Base-by-base conservation (phyloP, 2,329 filamentous ascomycete species). In the Sarocladiaceae sp. region DNA sequence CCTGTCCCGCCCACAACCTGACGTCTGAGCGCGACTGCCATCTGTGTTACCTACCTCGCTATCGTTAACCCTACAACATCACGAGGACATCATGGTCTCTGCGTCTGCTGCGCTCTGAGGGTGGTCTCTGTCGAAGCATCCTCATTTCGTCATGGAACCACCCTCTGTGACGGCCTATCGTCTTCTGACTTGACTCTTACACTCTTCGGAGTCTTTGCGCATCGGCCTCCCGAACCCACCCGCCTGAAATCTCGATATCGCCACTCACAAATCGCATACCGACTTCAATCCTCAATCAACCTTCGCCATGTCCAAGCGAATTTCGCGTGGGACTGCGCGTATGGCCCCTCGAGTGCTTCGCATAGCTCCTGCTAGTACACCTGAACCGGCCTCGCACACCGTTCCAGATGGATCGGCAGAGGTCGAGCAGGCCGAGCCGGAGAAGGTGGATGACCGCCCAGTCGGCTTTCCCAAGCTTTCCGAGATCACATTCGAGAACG, bases 101-200 rank as follows among this genome's bases (percentile, higher is more conserved):
- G 60, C 63, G 61, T 60, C 58, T 64, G 66, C 66, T 72, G 66
- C 66, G 49, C 70, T 70, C 52, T 78, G 69, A 74, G 71, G 72
- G 72, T 76, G 71, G 73, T 63, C 59, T 58, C 66, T 50, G 51
- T 53, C 44, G 45, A 47, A 59, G 43, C 46, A 41, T 45, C 48
- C 63, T 61, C 59, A 58, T 55, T 64, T 69, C 65, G 65, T 67
- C 61, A 78, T 78, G 76, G 74, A 67, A 72, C 70, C 72, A 73
- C 71, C 71, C 70, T 75, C 71, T 59, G 60, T 62, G 65, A 66
- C 60, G 56, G 58, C 53, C 7, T 19, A 21, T 21, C 12, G 40
- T 32, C 27, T 43, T 24, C 27, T 41, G 21, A 18, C 23, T 13
- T 41, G n/a, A 27, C n/a, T 18, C 10, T 18, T n/a, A 41, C 15